Percentiles rank a stretch among this genome's conserved stretches.
Evolutionary conservation across 257 asterid species (phyloP).

Genomic region (Coffea canephora): DNA sequence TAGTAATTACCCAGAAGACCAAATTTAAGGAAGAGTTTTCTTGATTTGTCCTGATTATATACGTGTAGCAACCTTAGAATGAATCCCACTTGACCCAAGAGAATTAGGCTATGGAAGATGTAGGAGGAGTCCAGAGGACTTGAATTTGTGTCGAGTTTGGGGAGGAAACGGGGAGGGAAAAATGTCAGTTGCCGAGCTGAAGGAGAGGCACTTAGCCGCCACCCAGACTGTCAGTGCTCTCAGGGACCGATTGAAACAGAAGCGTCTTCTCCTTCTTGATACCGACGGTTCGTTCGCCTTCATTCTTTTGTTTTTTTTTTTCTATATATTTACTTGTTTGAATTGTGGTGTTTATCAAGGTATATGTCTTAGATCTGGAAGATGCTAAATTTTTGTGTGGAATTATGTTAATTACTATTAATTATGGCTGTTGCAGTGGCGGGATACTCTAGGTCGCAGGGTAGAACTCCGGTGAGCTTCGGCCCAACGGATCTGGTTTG

Average conservation of each 20-base stretch:
- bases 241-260: constrained; percentile 66
- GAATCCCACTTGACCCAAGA: too few species aligned
- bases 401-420: not conserved
- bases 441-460: constrained; percentile 77
- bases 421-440: constrained; percentile 51
- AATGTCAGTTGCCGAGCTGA: constrained; percentile 84
- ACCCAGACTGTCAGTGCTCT: constrained; percentile 71
- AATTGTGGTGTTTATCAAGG: constrained; percentile 9
- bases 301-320: not conserved
- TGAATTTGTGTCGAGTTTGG: not conserved
- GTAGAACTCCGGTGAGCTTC: constrained; percentile 72
- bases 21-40: too few species aligned
- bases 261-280: constrained; percentile 78
- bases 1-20: too few species aligned
- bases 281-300: constrained; percentile 58
- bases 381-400: constrained; percentile 5
- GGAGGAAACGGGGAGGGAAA: not conserved
- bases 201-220: constrained; percentile 90
- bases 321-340: not conserved
- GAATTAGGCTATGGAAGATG: too few species aligned
- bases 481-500: constrained; percentile 98
- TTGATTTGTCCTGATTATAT: too few species aligned
- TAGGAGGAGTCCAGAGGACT: not conserved
- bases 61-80: too few species aligned
- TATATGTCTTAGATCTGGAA: constrained; percentile 34